Conservation (phyloP, 2,329 filamentous ascomycete genomes). For the Pseudovirgaria hyperparasitica region DNA sequence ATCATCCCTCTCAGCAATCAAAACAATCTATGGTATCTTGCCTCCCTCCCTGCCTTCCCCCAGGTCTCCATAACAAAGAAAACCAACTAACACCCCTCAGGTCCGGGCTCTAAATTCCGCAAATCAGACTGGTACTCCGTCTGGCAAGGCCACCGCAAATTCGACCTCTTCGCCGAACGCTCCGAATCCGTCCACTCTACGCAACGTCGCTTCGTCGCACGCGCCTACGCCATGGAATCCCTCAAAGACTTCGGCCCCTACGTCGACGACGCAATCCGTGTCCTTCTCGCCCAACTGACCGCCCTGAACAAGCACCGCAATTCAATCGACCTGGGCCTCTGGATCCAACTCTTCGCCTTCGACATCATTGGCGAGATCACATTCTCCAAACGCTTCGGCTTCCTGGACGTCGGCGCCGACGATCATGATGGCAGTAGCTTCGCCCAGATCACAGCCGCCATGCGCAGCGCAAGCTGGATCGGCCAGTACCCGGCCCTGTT, state of each 20-base stretch:
- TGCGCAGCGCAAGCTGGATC: constrained; percentile 23
- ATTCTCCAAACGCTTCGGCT: constrained; percentile 24
- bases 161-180: constrained; percentile 27
- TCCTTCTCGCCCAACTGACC: constrained; percentile 22
- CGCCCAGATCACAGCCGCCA: constrained; percentile 16
- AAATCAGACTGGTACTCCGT: constrained; percentile 30
- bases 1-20: constrained; percentile 4
- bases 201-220: constrained; percentile 19
- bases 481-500: constrained; percentile 25
- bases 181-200: constrained; percentile 23
- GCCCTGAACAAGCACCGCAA: constrained; percentile 9
- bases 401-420: constrained; percentile 20
- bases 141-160: constrained; percentile 25
- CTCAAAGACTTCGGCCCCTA: constrained; percentile 26
- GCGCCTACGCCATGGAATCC: constrained; percentile 25
- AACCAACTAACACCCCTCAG: constrained; percentile 5
- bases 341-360: constrained; percentile 29
- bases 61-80: too few relatives aligned
- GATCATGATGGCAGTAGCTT: constrained; percentile 25
- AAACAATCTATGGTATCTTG: constrained; percentile 13
- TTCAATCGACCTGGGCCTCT: constrained; percentile 23
- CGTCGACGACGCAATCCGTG: constrained; percentile 23
- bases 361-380: constrained; percentile 31
- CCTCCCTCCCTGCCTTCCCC: neutral
- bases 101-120: constrained; percentile 27